Conservation (phyloP, 352 stramenopile genomes). For the Globisporangium orthogonon region DNA sequence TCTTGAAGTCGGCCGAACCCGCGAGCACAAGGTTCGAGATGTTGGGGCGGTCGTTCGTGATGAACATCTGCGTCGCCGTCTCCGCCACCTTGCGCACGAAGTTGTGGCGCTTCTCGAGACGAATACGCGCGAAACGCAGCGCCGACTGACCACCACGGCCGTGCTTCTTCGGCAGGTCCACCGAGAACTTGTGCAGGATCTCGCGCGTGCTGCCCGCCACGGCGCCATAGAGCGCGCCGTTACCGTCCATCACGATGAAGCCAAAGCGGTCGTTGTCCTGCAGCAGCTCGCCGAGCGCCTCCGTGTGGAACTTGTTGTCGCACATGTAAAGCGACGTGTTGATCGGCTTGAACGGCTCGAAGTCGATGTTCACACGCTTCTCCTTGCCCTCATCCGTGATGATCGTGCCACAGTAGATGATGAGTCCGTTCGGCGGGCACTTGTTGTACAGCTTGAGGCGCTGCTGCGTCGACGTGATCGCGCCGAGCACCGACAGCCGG, state of each 20-base stretch:
- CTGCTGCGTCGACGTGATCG: constrained; percentile 99
- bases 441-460: constrained; percentile 99
- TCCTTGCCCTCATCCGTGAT: constrained; percentile 99
- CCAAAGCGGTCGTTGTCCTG: constrained; percentile 99
- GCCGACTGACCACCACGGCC: constrained; percentile 98
- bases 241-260: constrained; percentile 99
- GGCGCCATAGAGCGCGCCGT: constrained; percentile 97
- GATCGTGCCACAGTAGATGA: constrained; percentile 99
- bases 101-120: constrained; percentile 99
- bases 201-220: constrained; percentile 92
- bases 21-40: constrained; percentile 97
- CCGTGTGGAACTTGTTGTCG: constrained; percentile 99
- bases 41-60: constrained; percentile 97
- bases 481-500: constrained; percentile 95
- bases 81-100: constrained; percentile 99
- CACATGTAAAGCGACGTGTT: constrained; percentile 99
- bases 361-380: constrained; percentile 99
- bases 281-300: constrained; percentile 96
- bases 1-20: constrained; percentile 99
- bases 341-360: constrained; percentile 99
- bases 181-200: constrained; percentile 94
- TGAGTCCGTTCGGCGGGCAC: constrained; percentile 95
- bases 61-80: constrained; percentile 97
- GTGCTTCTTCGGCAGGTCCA: constrained; percentile 99
- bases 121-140: constrained; percentile 98